A percentile compares a stretch with the other conserved stretches of the same genome.
Conservation (phyloP, 2,329 filamentous ascomycete genomes). For the Xylariaceae sp. region DNA sequence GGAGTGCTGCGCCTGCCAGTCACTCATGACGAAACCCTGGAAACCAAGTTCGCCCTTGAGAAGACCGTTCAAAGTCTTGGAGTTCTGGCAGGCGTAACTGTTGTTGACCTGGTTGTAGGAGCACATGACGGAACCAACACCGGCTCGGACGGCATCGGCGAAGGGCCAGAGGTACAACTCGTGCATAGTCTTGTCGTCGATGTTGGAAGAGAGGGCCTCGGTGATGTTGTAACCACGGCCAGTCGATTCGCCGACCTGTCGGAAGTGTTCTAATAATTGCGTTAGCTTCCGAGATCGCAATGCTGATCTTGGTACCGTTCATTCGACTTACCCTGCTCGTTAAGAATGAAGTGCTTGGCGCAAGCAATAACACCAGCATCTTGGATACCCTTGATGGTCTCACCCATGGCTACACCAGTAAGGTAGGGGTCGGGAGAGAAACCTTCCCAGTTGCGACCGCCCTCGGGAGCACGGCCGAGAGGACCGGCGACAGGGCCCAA, state of each 20-base stretch:
- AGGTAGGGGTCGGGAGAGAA: slow-evolving; percentile 70
- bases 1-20: slow-evolving; percentile 72
- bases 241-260: slow-evolving; percentile 52
- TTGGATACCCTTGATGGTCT: slow-evolving; percentile 75
- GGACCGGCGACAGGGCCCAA: slow-evolving; percentile 71
- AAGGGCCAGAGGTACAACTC: slow-evolving; percentile 78
- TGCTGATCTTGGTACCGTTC: background rate
- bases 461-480: slow-evolving; percentile 61
- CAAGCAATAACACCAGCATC: slow-evolving; percentile 73
- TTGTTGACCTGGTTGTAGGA: slow-evolving; percentile 77
- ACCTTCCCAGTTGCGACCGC: slow-evolving; percentile 67
- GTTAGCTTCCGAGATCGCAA: slow-evolving; percentile 16
- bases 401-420: slow-evolving; percentile 64
- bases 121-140: slow-evolving; percentile 60
- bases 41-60: slow-evolving; percentile 77
- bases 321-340: slow-evolving; percentile 52
- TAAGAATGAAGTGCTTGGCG: slow-evolving; percentile 66
- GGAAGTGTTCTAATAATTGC: slow-evolving; percentile 57
- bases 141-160: slow-evolving; percentile 63
- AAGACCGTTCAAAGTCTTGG: slow-evolving; percentile 66
- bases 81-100: slow-evolving; percentile 75
- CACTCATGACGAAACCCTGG: slow-evolving; percentile 74
- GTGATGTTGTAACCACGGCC: slow-evolving; percentile 59
- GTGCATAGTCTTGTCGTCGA: slow-evolving; percentile 69
- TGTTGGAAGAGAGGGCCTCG: slow-evolving; percentile 53